Base-by-base conservation (phyloP, 202 grass and related monocot genomes). In the Musa balbisiana region DNA sequence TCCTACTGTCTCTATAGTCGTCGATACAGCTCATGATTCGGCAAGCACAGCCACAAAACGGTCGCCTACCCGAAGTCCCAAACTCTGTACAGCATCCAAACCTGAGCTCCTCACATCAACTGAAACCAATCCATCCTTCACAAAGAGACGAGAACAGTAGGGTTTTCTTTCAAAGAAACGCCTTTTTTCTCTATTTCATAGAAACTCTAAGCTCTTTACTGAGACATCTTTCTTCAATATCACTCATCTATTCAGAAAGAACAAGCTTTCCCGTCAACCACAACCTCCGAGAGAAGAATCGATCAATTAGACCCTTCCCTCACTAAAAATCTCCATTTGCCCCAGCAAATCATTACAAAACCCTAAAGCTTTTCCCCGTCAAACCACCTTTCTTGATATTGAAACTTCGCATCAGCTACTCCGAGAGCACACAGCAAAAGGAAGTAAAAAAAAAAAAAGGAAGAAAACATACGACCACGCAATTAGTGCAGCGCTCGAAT, bases 1-100 rank as follows among this genome's bases (percentile, higher is more conserved):
- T 70, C 59, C 67, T 71, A 54, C 53, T n/a, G n/a, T 79, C 77
- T 50, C 55, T 79, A 60, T 11, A 79, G 15, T 79, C 67, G 9
- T 70, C 77, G 25, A 54, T 29, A 20, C 77, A 50, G 68, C 77
- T 79, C 77, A 79, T 79, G 12, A 59, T 79, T 17, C 5, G 15
- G 66, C 26, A 54, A 59, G 51, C 65, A 69, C 52, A 23, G 51
- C 11, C 51, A 69, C 17, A 62, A 51, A 51, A 20, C 49, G 10
- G 17, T 52, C 8, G 67, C 50, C 9, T 2, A 2, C 67, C 33
- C 16, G 21, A 70, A 70, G 67, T 20, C 49, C 33, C 19, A 51
- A 70, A 20, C 50, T 51, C 67, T 17, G 63, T 27, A 26, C 11
- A 65, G 63, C 63, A 65, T 65, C 63, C 24, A 65, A 26, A 16